Conservation (phyloP, 106 monocot species). For the Dioscorea zingiberensis region DNA sequence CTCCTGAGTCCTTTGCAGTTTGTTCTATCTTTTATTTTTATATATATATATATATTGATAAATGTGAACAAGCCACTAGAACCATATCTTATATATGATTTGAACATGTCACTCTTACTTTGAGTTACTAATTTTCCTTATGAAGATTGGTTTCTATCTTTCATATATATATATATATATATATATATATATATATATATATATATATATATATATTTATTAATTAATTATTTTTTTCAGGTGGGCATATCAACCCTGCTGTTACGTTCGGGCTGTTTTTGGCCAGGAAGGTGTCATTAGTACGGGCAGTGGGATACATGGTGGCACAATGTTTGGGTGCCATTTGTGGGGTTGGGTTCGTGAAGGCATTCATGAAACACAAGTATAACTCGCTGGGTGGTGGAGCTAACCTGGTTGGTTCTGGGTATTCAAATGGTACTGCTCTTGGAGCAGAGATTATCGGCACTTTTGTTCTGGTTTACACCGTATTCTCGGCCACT, state of each 20-base stretch:
- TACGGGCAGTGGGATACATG: slow-evolving; percentile 23
- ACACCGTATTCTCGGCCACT: slow-evolving; percentile 71
- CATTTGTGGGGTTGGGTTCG: slow-evolving; percentile 34
- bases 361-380: slow-evolving; percentile 37
- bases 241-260: slow-evolving; percentile 41
- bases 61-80: too few species aligned
- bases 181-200: too few species aligned
- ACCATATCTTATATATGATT: too few species aligned
- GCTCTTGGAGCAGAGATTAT: slow-evolving; percentile 35
- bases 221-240: too few species aligned
- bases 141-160: too few species aligned
- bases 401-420: slow-evolving; percentile 25
- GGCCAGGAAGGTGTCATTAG: slow-evolving; percentile 19
- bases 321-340: slow-evolving; percentile 41
- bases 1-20: too few species aligned
- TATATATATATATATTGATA: too few species aligned
- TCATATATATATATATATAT: too few species aligned
- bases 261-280: slow-evolving; percentile 31
- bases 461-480: slow-evolving; percentile 65
- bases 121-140: too few species aligned
- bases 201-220: too few species aligned
- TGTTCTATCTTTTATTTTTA: too few species aligned
- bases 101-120: too few species aligned
- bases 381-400: slow-evolving; percentile 24
- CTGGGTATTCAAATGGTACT: background rate